Percentiles rank a stretch among this genome's conserved stretches.
Evolutionary conservation across 2,329 filamentous ascomycete genomes (phyloP).

Genomic region (Trichoderma cornu-damae): DNA sequence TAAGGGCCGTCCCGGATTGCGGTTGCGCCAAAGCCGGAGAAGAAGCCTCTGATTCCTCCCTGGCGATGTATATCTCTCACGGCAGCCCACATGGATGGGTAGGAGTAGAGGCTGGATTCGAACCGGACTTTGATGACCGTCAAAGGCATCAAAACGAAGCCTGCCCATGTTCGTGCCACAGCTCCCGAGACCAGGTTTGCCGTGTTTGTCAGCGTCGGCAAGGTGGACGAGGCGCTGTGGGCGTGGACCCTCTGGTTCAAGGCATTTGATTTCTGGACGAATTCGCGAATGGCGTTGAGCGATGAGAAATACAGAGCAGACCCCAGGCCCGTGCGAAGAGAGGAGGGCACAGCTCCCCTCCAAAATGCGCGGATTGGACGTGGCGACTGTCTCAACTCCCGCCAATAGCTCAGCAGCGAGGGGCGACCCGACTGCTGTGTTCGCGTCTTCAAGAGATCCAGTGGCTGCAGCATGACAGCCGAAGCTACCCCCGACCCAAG

Average conservation of each 20-base stretch:
- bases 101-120: slow-evolving; percentile 81
- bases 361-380: slow-evolving; percentile 67
- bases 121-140: slow-evolving; percentile 97
- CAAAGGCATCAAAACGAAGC: slow-evolving; percentile 89
- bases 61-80: slow-evolving; percentile 65
- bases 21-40: slow-evolving; percentile 89
- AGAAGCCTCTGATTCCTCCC: slow-evolving; percentile 79
- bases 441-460: slow-evolving; percentile 93
- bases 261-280: slow-evolving; percentile 37
- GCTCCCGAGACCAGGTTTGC: slow-evolving; percentile 85
- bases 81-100: slow-evolving; percentile 69
- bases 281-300: slow-evolving; percentile 76
- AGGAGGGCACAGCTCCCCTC: slow-evolving; percentile 87
- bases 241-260: slow-evolving; percentile 24
- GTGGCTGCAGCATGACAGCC: slow-evolving; percentile 85
- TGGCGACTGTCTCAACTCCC: slow-evolving; percentile 51
- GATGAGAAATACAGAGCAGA: slow-evolving; percentile 91
- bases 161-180: slow-evolving; percentile 75
- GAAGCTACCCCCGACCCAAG: slow-evolving; percentile 82
- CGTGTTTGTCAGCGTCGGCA: slow-evolving; percentile 77
- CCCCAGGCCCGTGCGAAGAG: slow-evolving; percentile 88
- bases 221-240: slow-evolving; percentile 54
- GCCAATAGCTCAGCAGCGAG: slow-evolving; percentile 47
- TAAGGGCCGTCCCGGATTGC: slow-evolving; percentile 94
- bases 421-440: slow-evolving; percentile 78